Percentiles rank a stretch among this genome's conserved stretches.
These are phyloP conservation scores for Corymbia citriodora DNA, from an alignment of 441 rosid genomes.

Conservation along the genomic window DNA sequence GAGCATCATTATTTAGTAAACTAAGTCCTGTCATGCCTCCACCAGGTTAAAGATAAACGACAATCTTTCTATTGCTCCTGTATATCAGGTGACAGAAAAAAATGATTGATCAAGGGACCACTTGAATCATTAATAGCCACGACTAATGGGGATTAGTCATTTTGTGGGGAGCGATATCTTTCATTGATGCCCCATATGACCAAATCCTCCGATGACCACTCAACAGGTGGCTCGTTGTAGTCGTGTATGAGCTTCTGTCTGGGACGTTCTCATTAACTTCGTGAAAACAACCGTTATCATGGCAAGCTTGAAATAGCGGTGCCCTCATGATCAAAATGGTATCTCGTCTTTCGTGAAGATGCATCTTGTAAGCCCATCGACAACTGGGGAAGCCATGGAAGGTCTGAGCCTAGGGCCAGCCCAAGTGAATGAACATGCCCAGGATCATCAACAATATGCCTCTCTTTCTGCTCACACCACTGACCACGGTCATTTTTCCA, in stretches of 20 bases:
- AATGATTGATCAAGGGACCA: background rate
- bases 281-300: background rate
- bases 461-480: constrained; percentile 13
- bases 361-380: background rate
- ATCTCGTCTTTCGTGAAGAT: background rate
- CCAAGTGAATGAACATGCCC: background rate
- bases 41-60: background rate
- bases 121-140: background rate
- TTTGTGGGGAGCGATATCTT: background rate
- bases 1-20: background rate
- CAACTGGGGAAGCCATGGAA: background rate
- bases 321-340: background rate
- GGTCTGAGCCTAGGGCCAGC: background rate
- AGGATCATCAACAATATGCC: background rate
- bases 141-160: background rate
- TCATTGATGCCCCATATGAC: background rate
- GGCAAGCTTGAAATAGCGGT: background rate
- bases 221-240: background rate
- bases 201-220: background rate
- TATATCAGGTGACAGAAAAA: background rate
- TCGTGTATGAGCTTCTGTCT: background rate
- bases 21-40: background rate
- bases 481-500: background rate
- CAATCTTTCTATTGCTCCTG: background rate
- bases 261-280: background rate